Base-by-base conservation (phyloP, 108 stramenopile species). In the Cyclotella sp. region DNA sequence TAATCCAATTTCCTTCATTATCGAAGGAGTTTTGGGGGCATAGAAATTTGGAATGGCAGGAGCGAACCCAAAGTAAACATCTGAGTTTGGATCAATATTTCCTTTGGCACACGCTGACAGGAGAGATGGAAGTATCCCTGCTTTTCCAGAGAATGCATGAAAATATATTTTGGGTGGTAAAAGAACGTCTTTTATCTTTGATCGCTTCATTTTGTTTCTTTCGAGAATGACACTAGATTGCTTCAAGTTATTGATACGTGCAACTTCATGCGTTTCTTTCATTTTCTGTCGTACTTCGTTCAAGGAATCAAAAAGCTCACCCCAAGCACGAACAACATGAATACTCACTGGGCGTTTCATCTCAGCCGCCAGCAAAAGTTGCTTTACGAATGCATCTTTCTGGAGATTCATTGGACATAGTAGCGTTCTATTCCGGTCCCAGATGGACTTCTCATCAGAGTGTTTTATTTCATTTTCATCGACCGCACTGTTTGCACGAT, bases 101-200 rank as follows among this genome's bases (percentile, higher is more conserved):
- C 84, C 76, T 51, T 69, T 81, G 15, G 77, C 74, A 49, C 85
- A 88, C 22, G 84, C 63, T 5, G 88, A 81, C n/a, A 85, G 27
- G 8, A 95, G 58, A 68, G 93, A 92, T 27, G 89, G 85, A 0
- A 89, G 68, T 0, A 85, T 70, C 2, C 84, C 91, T 12, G 71
- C 83, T 66, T 95, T 95, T 12, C 95, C 95, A 18, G 91, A 91
- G 75, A 93, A 95, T 30, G 95, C 92, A 83, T 95, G 95, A 72
- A 95, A 95, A 68, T 95, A 95, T 12, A 95, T 80, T 68, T 79
- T 76, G 16, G 92, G 91, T 41, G 95, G 95, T 14, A 95, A 61
- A 13, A 83, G 34, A 44, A 60, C 42, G 15, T 69, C 54, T 30
- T 30, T 55, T 43, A 12, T 40, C 64, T 53, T 57, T 21, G 57